Evolutionary conservation across 768 basidiomycete species (phyloP).

Genomic region (Lentinula lateritia): DNA sequence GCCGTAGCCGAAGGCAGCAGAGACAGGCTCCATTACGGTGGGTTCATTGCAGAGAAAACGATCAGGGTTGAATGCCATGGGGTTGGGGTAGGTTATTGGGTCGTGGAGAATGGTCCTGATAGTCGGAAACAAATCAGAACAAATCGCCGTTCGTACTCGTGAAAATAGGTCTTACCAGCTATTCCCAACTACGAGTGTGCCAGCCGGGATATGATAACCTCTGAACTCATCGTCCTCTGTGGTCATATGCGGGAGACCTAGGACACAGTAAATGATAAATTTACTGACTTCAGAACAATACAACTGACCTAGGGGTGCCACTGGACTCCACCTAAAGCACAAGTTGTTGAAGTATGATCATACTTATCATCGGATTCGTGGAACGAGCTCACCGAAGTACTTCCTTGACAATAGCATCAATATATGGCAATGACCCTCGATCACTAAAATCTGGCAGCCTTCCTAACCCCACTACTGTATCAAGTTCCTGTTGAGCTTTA

Average conservation of each 20-base stretch:
- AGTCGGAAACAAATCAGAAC: not conserved
- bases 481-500: conserved; percentile 22
- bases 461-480: conserved; percentile 19
- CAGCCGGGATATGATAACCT: conserved; percentile 38
- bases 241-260: conserved; percentile 31
- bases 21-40: conserved; percentile 24
- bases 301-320: conserved; percentile 20
- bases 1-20: conserved; percentile 36
- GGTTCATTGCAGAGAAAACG: conserved; percentile 29
- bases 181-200: conserved; percentile 37
- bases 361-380: not conserved
- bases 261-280: not conserved
- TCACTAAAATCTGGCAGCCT: conserved; percentile 20
- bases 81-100: conserved; percentile 37
- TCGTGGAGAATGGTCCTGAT: conserved; percentile 48
- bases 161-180: conserved; percentile 25
- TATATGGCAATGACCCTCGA: conserved; percentile 14
- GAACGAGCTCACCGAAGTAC: conserved; percentile 9
- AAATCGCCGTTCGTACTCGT: not conserved
- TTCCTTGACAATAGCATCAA: conserved; percentile 16
- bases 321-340: conserved; percentile 8
- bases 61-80: conserved; percentile 43
- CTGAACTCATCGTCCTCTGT: conserved; percentile 37
- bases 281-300: not conserved
- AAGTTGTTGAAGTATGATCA: not conserved